phyloP scores from a whole-genome alignment of 768 basidiomycete genomes.

The Mrakia blollopis region DNA sequence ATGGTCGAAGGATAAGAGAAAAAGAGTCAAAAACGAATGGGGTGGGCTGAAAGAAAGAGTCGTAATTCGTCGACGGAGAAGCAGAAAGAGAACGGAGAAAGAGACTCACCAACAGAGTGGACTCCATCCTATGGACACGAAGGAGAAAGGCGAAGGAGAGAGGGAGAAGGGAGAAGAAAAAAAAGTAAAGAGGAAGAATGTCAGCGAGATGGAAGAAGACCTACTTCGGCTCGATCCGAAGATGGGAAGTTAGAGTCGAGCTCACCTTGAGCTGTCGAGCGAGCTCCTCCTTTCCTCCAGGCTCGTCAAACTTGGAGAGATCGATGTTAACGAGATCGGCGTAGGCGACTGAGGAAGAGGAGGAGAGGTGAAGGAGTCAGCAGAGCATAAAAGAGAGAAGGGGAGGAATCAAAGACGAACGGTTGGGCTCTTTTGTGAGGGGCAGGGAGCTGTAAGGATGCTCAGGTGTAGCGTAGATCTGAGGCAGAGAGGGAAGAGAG shows the following conservation, averaged over 20 bases:
- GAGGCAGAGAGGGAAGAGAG: no score
- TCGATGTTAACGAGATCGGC: constrained; percentile 52
- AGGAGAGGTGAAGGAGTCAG: no score
- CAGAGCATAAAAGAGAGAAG: not conserved
- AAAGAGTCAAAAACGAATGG: no score
- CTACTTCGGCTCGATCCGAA: not conserved
- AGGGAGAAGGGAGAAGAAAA: not conserved
- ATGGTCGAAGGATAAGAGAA: no score
- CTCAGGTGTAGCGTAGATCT: constrained; percentile 27
- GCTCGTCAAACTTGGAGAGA: constrained; percentile 46
- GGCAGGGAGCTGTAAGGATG: constrained; percentile 39
- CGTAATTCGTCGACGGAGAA: no score
- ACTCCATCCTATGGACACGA: not conserved
- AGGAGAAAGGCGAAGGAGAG: not conserved
- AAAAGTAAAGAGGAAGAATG: no score
- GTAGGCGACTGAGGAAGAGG: constrained; percentile 45
- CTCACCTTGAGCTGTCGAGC: constrained; percentile 46
- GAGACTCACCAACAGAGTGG: not conserved
- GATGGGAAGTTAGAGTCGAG: no score
- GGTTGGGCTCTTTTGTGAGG: constrained; percentile 29
- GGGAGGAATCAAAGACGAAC: no score
- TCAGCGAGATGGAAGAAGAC: no score
- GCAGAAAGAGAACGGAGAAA: no score
- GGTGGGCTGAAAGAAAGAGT: no score
- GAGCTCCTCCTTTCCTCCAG: constrained; percentile 50